Percentiles rank a stretch among this genome's conserved stretches.
These are phyloP conservation scores for Boeremia exigua DNA, from an alignment of 2,329 filamentous ascomycete genomes.

Conservation along the genomic window DNA sequence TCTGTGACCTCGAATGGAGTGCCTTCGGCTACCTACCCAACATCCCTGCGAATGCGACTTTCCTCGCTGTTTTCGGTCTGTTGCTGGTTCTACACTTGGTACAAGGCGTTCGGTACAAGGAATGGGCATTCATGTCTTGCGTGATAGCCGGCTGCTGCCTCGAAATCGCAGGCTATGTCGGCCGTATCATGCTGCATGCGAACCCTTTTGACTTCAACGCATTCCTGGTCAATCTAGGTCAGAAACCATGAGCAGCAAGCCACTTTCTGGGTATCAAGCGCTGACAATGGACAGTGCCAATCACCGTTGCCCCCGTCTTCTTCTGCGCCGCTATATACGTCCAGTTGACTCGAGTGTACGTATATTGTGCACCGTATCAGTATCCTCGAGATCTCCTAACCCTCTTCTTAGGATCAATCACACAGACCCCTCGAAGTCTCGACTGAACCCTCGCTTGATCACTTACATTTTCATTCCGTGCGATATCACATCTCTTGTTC, in stretches of 20 bases:
- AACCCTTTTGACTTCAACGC: constrained; percentile 23
- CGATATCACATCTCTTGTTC: constrained; percentile 17
- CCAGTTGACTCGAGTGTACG: constrained; percentile 14
- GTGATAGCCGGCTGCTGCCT: constrained; percentile 12
- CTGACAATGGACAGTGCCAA: constrained; percentile 11
- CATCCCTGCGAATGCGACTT: constrained; percentile 3
- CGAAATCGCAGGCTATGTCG: constrained; percentile 16
- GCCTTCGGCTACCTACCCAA: constrained; percentile 16
- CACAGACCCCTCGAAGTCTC: background rate
- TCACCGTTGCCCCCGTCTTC: constrained; percentile 20
- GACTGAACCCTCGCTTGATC: constrained; percentile 13
- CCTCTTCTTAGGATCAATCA: background rate
- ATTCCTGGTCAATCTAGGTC: constrained; percentile 16
- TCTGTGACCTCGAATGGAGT: constrained; percentile 10
- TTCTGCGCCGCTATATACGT: constrained; percentile 22
- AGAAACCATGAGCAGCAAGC: background rate
- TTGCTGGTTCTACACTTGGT: constrained; percentile 1
- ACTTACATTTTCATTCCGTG: constrained; percentile 15
- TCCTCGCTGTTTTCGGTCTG: constrained; percentile 12
- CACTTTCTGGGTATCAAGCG: background rate
- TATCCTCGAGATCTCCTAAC: too few relatives aligned
- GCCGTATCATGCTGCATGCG: constrained; percentile 14
- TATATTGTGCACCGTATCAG: background rate
- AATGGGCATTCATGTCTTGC: constrained; percentile 4
- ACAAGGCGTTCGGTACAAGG: constrained; percentile 11